phyloP scores from a whole-genome alignment of 176 grass and related monocot species.

The Bromus sterilis region DNA sequence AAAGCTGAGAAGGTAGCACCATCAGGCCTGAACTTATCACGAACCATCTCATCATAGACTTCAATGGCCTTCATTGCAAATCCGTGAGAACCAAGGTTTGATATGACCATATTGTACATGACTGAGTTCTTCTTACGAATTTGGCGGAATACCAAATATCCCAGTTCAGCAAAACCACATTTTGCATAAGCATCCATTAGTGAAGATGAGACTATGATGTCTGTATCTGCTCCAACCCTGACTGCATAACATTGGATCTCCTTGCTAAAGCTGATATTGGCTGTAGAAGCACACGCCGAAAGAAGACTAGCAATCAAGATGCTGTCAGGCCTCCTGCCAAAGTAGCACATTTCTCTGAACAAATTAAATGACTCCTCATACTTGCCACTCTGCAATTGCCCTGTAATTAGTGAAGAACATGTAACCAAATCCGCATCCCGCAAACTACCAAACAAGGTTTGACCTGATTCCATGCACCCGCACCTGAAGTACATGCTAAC shows the following conservation, averaged over 20 bases:
- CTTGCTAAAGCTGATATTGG: slow-evolving; percentile 25
- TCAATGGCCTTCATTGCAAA: slow-evolving; percentile 35
- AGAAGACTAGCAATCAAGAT: slow-evolving; percentile 52
- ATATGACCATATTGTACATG: slow-evolving; percentile 55
- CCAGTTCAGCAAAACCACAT: slow-evolving; percentile 46
- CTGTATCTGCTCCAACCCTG: slow-evolving; percentile 12
- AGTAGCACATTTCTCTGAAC: slow-evolving; percentile 40
- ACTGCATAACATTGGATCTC: slow-evolving; percentile 52
- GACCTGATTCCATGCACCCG: slow-evolving; percentile 28
- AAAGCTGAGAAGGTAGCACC: slow-evolving; percentile 54
- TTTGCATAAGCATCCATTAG: slow-evolving; percentile 66
- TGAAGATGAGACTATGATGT: slow-evolving; percentile 41
- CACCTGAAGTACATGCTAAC: slow-evolving; percentile 55
- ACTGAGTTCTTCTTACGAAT: slow-evolving; percentile 37
- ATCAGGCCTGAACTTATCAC: slow-evolving; percentile 32
- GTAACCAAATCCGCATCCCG: slow-evolving; percentile 46
- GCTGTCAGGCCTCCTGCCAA: slow-evolving; percentile 35
- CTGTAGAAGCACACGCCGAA: slow-evolving; percentile 39
- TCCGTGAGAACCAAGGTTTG: slow-evolving; percentile 56
- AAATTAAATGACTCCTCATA: slow-evolving; percentile 34
- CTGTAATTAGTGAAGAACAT: slow-evolving; percentile 61
- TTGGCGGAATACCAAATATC: slow-evolving; percentile 34
- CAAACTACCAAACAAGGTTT: slow-evolving; percentile 28
- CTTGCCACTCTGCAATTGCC: slow-evolving; percentile 19
- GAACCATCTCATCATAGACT: slow-evolving; percentile 45